Base-by-base conservation (phyloP, 768 basidiomycete genomes). In the Neoboletus brunneissimus region DNA sequence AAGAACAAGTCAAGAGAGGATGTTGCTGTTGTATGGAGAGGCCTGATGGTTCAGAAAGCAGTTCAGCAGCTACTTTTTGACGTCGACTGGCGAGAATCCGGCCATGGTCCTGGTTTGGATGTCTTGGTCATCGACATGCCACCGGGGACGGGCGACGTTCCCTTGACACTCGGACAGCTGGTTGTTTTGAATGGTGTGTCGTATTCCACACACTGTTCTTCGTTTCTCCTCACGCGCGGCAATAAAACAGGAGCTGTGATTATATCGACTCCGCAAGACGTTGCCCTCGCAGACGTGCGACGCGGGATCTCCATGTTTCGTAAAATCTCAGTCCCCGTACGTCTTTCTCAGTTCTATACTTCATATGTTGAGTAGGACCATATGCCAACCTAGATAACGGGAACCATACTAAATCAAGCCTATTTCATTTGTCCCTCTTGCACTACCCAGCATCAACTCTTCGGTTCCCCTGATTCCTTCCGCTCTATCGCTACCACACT, bases 21-120 rank as follows among this genome's bases (percentile, higher is more conserved):
- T 67, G 84, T 86, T 0, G 87, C 94, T 0, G 80, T 98, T 32
- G 91, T 96, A 31, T 99, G 96, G 96, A 81, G 96, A 25, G 96
- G 96, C 3, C 81, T 97, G 22, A 98, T 98, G 96, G 96, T 98
- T 1, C 94, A 96, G 74, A 98, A 98, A 67, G 94, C 95, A 25
- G 93, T 95, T 0, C 95, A 98, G 69, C 95, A 98, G 68, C 79
- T 98, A 0, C 80, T 98, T 1, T 98, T 99, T 65, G 94, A 98
- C 61, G 93, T 97, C 6, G 95, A 98, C 69, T 98, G 96, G 95
- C 70, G 80, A 35, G 71, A 69, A 22, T 61, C 57, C 6, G 65
- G 48, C 44, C 37, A 56, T 43, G 67, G 75, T 16, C 74, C 70
- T 0, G 83, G 82, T 4, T 73, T 98, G 31, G 96, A 99, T 64